These are phyloP conservation scores for Septoria petroselini DNA, from an alignment of 2,329 filamentous ascomycete genomes.

Conservation along the genomic window DNA sequence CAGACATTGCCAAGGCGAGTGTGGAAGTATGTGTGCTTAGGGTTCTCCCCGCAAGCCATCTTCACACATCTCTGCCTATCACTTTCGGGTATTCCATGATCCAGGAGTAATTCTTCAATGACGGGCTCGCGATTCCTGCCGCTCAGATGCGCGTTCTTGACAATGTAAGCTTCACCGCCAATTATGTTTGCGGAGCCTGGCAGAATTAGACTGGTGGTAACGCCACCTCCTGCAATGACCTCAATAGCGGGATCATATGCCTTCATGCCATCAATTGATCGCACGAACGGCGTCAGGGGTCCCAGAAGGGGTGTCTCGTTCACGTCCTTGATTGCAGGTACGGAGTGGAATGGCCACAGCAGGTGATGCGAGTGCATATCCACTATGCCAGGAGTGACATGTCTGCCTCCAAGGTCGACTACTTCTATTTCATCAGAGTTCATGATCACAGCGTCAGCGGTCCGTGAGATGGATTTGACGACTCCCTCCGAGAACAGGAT, in stretches of 20 bases:
- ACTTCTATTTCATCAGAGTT: background rate
- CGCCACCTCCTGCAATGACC: constrained; percentile 1
- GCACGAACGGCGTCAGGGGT: constrained; percentile 5
- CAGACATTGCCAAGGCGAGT: constrained; percentile 2
- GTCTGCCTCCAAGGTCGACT: constrained; percentile 1
- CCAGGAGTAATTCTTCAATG: constrained; percentile 1
- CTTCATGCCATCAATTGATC: constrained; percentile 7
- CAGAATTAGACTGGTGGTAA: constrained; percentile 3
- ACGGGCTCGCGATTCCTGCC: constrained; percentile 4
- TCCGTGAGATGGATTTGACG: background rate
- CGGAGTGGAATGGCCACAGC: constrained; percentile 3
- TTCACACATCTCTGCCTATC: background rate
- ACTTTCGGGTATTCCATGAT: background rate
- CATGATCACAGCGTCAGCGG: background rate
- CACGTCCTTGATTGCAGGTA: constrained; percentile 1
- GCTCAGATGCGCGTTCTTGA: constrained; percentile 6
- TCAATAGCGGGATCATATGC: constrained; percentile 6
- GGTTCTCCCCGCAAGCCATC: constrained; percentile 7
- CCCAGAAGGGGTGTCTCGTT: constrained; percentile 5
- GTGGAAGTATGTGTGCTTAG: constrained; percentile 5
- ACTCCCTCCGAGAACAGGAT: background rate
- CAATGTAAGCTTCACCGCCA: constrained; percentile 4
- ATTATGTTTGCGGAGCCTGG: constrained; percentile 8
- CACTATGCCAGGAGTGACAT: constrained; percentile 7
- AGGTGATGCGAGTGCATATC: constrained; percentile 9